Evolutionary conservation across 768 basidiomycete genomes (phyloP).

Genomic region (Suillus clintonianus): DNA sequence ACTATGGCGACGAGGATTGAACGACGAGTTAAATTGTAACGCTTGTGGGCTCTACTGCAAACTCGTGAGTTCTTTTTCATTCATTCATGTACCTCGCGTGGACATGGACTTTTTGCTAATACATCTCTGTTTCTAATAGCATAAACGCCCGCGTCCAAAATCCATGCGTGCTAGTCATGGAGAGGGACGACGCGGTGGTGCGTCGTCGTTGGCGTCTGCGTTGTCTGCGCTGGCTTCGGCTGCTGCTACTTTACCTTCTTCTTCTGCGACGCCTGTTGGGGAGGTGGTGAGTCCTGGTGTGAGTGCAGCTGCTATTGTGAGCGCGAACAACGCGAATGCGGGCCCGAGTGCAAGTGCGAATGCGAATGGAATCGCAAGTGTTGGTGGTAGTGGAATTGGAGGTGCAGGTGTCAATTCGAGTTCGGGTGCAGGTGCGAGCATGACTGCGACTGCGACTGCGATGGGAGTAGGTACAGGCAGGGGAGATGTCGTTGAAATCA

Average conservation of each 20-base stretch:
- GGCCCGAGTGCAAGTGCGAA: conserved; percentile 27
- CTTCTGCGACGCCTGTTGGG: background rate
- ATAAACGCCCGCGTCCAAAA: conserved; percentile 87
- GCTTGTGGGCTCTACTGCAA: conserved; percentile 90
- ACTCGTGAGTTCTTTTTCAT: conserved; percentile 49
- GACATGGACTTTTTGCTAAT: conserved; percentile 9
- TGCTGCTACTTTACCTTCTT: background rate
- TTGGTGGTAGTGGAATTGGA: conserved; percentile 24
- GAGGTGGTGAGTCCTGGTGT: background rate
- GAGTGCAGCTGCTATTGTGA: background rate
- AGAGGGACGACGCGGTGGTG: conserved; percentile 51
- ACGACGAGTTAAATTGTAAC: conserved; percentile 89
- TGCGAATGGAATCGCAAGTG: conserved; percentile 21
- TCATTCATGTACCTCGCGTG: background rate
- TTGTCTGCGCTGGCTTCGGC: background rate
- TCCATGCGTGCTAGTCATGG: conserved; percentile 80
- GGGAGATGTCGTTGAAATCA: conserved; percentile 71
- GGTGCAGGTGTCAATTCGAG: conserved; percentile 11
- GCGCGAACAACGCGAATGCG: conserved; percentile 29
- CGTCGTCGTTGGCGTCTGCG: background rate
- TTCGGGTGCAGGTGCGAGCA: conserved; percentile 22
- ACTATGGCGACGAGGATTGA: conserved; percentile 82
- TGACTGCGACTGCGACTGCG: background rate
- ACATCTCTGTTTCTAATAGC: conserved; percentile 40
- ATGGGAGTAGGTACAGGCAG: conserved; percentile 33